Percentiles rank a stretch among this genome's conserved stretches.
Evolutionary conservation across 2,329 filamentous ascomycete species (phyloP).

Genomic region (Macrophomina pseudophaseolina): DNA sequence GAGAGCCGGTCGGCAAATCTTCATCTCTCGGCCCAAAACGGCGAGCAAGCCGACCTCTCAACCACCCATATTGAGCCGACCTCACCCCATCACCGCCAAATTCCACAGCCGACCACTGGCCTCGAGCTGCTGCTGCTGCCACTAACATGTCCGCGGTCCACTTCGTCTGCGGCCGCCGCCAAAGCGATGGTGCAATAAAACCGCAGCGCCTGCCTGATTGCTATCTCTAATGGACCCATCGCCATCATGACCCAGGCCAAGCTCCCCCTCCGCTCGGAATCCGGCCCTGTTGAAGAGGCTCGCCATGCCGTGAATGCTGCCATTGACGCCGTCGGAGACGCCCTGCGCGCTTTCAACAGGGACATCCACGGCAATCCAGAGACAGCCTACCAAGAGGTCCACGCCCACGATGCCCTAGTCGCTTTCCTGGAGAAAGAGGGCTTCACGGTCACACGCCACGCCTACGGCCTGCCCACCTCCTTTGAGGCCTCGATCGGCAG

Average conservation of each 20-base stretch:
- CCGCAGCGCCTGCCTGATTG: not conserved
- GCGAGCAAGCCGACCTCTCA: not conserved
- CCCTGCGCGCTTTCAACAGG: slow-evolving; percentile 31
- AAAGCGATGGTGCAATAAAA: slow-evolving; percentile 1
- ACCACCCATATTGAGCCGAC: not conserved
- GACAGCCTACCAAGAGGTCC: slow-evolving; percentile 33
- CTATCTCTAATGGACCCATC: not conserved
- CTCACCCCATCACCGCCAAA: not conserved
- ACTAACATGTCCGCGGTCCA: not conserved
- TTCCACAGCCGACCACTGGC: not conserved
- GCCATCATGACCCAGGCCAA: slow-evolving; percentile 10
- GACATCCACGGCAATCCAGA: slow-evolving; percentile 34
- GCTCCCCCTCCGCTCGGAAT: not conserved
- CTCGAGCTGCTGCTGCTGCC: not conserved
- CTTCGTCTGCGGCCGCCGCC: not conserved
- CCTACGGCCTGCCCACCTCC: slow-evolving; percentile 42
- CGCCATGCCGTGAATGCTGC: not conserved
- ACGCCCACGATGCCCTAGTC: slow-evolving; percentile 34
- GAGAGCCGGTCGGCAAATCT: not conserved
- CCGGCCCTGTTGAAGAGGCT: not conserved
- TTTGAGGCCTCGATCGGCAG: slow-evolving; percentile 39
- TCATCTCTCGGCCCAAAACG: not conserved
- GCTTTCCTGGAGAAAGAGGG: slow-evolving; percentile 30
- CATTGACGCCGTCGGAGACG: slow-evolving; percentile 27
- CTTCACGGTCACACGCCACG: slow-evolving; percentile 36